phyloP scores from a whole-genome alignment of 345 rosid species.

The Brassica rapa region DNA sequence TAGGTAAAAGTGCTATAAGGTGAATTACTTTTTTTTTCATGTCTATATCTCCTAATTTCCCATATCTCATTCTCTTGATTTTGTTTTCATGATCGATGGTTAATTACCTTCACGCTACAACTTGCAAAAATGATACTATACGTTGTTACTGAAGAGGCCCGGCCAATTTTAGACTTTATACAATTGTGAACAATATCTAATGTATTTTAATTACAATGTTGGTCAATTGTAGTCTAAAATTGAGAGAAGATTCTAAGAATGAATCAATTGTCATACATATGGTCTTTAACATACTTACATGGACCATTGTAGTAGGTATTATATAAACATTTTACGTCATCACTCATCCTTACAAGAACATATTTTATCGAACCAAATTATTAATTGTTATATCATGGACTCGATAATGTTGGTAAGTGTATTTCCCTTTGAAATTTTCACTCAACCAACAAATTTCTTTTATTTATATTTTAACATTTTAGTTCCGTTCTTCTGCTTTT shows the following conservation, averaged over 20 bases:
- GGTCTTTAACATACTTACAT: not conserved
- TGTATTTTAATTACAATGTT: too few species aligned
- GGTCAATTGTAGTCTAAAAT: not conserved
- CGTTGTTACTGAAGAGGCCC: not conserved
- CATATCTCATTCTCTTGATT: not conserved
- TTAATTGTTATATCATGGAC: not conserved
- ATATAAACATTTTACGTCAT: not conserved
- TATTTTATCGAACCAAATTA: not conserved
- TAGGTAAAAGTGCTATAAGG: too few species aligned
- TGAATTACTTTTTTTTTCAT: too few species aligned
- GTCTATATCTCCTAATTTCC: too few species aligned
- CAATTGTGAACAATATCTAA: too few species aligned
- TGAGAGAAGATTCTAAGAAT: not conserved
- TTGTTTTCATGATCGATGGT: constrained; percentile 24
- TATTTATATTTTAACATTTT: not conserved
- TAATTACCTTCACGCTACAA: constrained; percentile 19
- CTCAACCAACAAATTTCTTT: not conserved
- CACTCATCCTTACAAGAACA: not conserved
- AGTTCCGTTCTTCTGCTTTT: not conserved
- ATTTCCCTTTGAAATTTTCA: not conserved
- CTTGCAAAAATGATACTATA: constrained; percentile 5
- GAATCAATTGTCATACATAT: not conserved
- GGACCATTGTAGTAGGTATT: not conserved
- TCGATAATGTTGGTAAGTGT: not conserved
- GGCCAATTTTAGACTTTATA: not conserved